Evolutionary conservation across 1,284 basidiomycete species (phyloP).

Genomic region (Golubevia pallescens): DNA sequence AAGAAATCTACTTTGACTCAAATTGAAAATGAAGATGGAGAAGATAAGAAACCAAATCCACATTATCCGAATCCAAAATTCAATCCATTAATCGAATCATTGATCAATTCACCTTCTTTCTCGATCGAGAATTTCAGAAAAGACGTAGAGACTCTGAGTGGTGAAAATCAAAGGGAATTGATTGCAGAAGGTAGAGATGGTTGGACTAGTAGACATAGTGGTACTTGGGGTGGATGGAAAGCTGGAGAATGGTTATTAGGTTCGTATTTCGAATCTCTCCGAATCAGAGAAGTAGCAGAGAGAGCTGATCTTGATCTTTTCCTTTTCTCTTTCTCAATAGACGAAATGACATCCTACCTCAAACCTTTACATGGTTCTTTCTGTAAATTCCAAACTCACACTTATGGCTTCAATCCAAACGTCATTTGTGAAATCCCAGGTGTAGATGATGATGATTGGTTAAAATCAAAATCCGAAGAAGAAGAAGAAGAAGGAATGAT

Average conservation of each 20-base stretch:
- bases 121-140: conserved; percentile 11
- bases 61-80: conserved; percentile 17
- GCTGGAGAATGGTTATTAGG: conserved; percentile 31
- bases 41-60: conserved; percentile 16
- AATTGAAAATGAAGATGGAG: too few species aligned
- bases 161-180: conserved; percentile 19
- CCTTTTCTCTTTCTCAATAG: not conserved
- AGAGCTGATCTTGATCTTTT: not conserved
- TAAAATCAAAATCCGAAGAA: not conserved
- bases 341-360: not conserved
- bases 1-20: too few species aligned
- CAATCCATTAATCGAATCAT: conserved; percentile 18
- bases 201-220: conserved; percentile 31
- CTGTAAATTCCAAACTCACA: not conserved
- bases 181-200: conserved; percentile 1
- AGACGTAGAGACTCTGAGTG: conserved; percentile 29
- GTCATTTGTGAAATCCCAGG: conserved; percentile 26
- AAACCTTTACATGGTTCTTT: not conserved
- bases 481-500: conserved; percentile 16
- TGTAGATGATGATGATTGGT: not conserved
- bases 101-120: conserved; percentile 18
- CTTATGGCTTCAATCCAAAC: conserved; percentile 16
- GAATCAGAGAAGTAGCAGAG: not conserved
- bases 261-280: conserved; percentile 16
- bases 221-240: conserved; percentile 24